These are phyloP conservation scores for Lachancea dasiensis DNA, from an alignment of 805 yeast genomes.

Conservation along the genomic window DNA sequence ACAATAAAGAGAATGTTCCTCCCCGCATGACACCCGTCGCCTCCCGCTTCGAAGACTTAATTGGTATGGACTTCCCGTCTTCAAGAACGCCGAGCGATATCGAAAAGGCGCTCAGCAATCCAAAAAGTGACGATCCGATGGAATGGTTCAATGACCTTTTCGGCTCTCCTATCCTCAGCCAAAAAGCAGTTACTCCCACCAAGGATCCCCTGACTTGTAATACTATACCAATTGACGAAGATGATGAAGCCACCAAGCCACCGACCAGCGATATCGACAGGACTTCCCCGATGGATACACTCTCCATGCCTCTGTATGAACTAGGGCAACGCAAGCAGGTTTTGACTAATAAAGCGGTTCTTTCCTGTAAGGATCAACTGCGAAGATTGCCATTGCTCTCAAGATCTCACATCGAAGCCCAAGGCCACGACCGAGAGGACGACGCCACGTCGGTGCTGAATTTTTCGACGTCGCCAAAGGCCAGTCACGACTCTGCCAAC, in stretches of 20 bases:
- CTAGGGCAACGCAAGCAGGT: slow-evolving; percentile 18
- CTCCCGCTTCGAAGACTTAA: slow-evolving; percentile 7
- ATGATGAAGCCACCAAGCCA: slow-evolving; percentile 6
- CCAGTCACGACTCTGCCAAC: background rate
- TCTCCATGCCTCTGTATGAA: slow-evolving; percentile 33
- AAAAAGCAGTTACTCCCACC: slow-evolving; percentile 1
- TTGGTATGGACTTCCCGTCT: slow-evolving; percentile 7
- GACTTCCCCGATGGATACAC: slow-evolving; percentile 30
- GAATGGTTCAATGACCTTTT: slow-evolving; percentile 11
- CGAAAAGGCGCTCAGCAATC: slow-evolving; percentile 3
- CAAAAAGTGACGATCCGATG: slow-evolving; percentile 7
- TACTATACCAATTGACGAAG: slow-evolving; percentile 17
- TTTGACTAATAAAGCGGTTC: slow-evolving; percentile 3
- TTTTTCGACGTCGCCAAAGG: slow-evolving; percentile 17
- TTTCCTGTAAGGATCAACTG: slow-evolving; percentile 29
- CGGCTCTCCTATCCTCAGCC: slow-evolving; percentile 6
- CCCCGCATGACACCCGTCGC: slow-evolving; percentile 4
- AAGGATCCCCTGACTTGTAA: slow-evolving; percentile 12
- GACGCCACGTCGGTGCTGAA: slow-evolving; percentile 18
- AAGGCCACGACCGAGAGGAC: slow-evolving; percentile 14
- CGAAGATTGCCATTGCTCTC: slow-evolving; percentile 24
- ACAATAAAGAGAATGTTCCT: slow-evolving; percentile 28
- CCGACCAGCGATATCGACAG: slow-evolving; percentile 25
- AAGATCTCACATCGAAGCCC: slow-evolving; percentile 1
- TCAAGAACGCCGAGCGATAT: slow-evolving; percentile 11